Evolutionary conservation across 257 asterid species (phyloP).

Genomic region (Jaltomata sinuosa): DNA sequence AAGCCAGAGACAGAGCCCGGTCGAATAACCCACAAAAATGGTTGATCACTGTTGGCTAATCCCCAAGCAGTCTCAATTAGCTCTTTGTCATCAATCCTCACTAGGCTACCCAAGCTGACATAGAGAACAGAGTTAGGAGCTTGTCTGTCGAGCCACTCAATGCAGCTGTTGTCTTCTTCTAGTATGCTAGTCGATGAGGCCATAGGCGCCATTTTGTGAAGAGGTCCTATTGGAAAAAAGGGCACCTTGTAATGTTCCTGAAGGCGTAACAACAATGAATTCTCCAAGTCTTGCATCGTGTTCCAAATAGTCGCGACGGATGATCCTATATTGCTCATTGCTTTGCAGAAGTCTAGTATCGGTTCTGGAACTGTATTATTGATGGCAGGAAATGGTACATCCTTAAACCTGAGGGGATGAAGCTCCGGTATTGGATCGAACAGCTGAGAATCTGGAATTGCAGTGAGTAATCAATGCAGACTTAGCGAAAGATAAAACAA

Average conservation of each 20-base stretch:
- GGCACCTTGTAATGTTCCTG: background rate
- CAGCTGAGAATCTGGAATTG: slow-evolving; percentile 21
- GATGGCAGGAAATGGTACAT: background rate
- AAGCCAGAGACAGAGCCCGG: background rate
- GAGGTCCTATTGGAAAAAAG: background rate
- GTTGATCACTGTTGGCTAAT: slow-evolving; percentile 24
- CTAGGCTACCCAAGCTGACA: slow-evolving; percentile 32
- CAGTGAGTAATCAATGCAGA: background rate
- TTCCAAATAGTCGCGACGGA: background rate
- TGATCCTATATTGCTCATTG: background rate
- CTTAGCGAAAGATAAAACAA: background rate
- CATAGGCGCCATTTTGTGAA: background rate
- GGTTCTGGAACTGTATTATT: background rate
- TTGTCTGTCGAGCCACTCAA: background rate
- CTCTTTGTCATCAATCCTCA: slow-evolving; percentile 4
- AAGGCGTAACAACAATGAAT: background rate
- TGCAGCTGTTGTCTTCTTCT: background rate
- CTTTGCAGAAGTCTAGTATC: background rate
- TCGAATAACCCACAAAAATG: slow-evolving; percentile 38
- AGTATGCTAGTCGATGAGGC: background rate
- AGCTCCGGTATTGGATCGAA: slow-evolving; percentile 18
- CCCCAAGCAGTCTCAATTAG: slow-evolving; percentile 30
- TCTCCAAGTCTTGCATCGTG: background rate
- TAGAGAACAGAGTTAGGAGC: background rate
- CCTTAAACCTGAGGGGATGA: slow-evolving; percentile 15